Base-by-base conservation (phyloP, 805 yeast species). In the Zygosaccharomyces lentus region DNA sequence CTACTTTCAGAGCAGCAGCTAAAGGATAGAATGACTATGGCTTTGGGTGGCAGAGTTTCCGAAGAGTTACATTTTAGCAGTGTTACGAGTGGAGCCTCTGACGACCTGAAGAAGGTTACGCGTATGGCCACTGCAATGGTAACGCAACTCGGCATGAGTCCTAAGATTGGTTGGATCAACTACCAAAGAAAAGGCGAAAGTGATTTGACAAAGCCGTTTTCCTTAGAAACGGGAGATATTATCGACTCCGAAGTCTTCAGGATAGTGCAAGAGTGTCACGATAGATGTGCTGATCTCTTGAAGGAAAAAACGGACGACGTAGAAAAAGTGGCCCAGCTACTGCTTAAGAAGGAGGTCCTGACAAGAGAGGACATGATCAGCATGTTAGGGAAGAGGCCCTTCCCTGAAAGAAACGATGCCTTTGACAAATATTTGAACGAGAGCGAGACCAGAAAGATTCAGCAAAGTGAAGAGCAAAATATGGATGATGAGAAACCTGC, bases 61-160 rank as follows among this genome's bases (percentile, higher is more conserved):
- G 99, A 93, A 68, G 99, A 95, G 68, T 68, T 93, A 40, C 89
- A 91, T 64, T 93, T 93, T 62, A 76, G 80, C 15, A 80, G 90
- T n/a, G 95, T 93, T 8, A 90, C 98, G 6, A 82, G 95, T 46
- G 99, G 99, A 48, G 99, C 96, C 0, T 81, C 89, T 17, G 96
- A 93, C 61, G 99, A 93, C 66, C 90, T 93, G 73, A 87, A 91
- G 65, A 93, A 93, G 66, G 96, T 93, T 17, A 91, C 98, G 0
- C 81, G 81, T 47, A 87, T 93, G 78, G 98, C 98, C 1, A 85
- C 83, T 39, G 79, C 84, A 23, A 93, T 93, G 99, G 96, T 95
- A 19, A 78, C 91, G 37, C 79, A 82, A 51, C 77, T 88, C 59
- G 99, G 99, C 44, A 93, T 93, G 99, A 82, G 91, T 4, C 66